A percentile compares a stretch with the other conserved stretches of the same genome.
These are phyloP conservation scores for Rosa lucieae DNA, from an alignment of 306 rosid species.

Conservation along the genomic window DNA sequence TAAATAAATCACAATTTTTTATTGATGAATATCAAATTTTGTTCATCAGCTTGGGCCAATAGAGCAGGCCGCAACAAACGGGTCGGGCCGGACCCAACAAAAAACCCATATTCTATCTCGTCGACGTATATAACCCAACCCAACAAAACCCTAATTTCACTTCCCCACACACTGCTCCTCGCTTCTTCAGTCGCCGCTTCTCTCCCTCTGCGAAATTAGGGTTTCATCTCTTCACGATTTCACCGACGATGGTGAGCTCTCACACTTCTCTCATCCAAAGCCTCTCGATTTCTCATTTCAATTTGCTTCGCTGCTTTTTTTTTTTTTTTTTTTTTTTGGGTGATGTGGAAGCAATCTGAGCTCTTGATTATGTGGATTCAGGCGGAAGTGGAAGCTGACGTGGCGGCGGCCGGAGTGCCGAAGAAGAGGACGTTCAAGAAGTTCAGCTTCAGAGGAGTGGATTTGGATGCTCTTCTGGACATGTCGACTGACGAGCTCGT, in stretches of 20 bases:
- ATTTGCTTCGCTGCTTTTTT: not conserved
- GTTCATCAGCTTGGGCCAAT: not conserved
- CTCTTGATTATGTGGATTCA: constrained; percentile 4
- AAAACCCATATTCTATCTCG: not conserved
- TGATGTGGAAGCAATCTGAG: not conserved
- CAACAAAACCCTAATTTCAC: constrained; percentile 12
- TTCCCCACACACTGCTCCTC: not conserved
- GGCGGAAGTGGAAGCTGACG: constrained; percentile 66
- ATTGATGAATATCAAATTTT: too few relatives aligned
- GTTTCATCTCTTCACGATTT: not conserved
- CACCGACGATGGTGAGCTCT: constrained; percentile 17
- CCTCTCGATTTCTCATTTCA: not conserved
- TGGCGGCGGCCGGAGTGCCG: constrained; percentile 52
- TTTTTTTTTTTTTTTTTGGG: too few relatives aligned
- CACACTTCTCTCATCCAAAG: not conserved
- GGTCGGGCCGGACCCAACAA: not conserved
- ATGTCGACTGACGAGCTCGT: constrained; percentile 88
- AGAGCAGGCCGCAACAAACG: not conserved
- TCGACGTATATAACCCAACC: not conserved
- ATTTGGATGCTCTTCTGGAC: constrained; percentile 74
- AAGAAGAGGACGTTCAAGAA: constrained; percentile 92
- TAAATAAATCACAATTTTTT: too few relatives aligned
- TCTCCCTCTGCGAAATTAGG: not conserved
- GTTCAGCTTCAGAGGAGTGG: constrained; percentile 82
- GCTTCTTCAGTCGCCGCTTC: not conserved